Evolutionary conservation across 139 green algal species (phyloP).

Genomic region (Protoeuglena noctilucae): DNA sequence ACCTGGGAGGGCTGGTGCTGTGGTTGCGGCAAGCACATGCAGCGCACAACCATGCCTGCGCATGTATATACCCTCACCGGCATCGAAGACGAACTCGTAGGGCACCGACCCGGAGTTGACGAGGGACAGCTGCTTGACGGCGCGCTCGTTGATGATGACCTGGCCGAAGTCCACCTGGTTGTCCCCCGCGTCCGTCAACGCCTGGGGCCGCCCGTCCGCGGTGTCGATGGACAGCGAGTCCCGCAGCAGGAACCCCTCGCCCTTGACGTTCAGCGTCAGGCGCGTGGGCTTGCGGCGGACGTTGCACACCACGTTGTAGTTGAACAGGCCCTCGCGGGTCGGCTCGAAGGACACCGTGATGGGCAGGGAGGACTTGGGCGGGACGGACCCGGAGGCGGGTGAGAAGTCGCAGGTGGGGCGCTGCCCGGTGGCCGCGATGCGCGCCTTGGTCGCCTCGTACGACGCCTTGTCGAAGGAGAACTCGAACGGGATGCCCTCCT

Average conservation of each 20-base stretch:
- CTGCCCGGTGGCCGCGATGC: conserved; percentile 23
- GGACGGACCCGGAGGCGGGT: conserved; percentile 33
- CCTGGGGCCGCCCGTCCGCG: conserved; percentile 22
- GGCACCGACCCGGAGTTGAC: conserved; percentile 42
- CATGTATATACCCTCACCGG: conserved; percentile 15
- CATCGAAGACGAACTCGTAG: conserved; percentile 50
- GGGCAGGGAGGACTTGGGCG: conserved; percentile 20
- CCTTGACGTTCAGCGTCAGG: conserved; percentile 59
- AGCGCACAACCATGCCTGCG: too few relatives aligned
- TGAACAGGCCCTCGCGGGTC: conserved; percentile 27
- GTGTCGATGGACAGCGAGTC: conserved; percentile 39
- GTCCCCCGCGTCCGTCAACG: conserved; percentile 17
- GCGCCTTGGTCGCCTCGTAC: conserved; percentile 37
- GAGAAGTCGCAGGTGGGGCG: conserved; percentile 31
- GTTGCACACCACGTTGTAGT: conserved; percentile 52
- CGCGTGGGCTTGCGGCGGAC: conserved; percentile 46
- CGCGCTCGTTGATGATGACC: conserved; percentile 55
- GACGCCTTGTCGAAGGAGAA: conserved; percentile 47
- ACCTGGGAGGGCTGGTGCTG: too few relatives aligned
- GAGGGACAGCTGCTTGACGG: conserved; percentile 29
- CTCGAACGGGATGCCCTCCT: conserved; percentile 49
- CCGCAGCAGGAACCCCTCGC: conserved; percentile 55
- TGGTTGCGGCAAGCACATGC: too few relatives aligned
- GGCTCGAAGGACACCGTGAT: conserved; percentile 39
- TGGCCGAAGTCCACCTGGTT: conserved; percentile 59